Evolutionary conservation across 306 rosid genomes (phyloP).

Genomic region (Quercus alba): DNA sequence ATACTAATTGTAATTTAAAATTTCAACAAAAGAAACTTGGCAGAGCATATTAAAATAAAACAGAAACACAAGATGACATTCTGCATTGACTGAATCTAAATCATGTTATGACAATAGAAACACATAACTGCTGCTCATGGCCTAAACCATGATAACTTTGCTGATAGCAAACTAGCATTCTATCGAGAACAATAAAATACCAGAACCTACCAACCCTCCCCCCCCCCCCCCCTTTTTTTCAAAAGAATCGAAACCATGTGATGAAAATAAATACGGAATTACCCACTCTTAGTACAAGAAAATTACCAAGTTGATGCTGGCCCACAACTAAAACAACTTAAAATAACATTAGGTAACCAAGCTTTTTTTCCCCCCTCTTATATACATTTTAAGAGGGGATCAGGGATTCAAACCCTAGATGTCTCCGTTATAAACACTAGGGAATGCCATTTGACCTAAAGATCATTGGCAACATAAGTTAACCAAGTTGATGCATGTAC

Average conservation of each 20-base stretch:
- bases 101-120: background rate
- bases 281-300: background rate
- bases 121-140: background rate
- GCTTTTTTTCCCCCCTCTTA: too few relatives aligned
- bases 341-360: too few relatives aligned
- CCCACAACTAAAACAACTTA: background rate
- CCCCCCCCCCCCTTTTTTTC: too few relatives aligned
- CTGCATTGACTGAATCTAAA: background rate
- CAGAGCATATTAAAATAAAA: background rate
- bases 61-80: background rate
- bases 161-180: background rate
- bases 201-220: background rate
- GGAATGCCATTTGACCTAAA: too few relatives aligned
- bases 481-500: background rate
- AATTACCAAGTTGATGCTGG: background rate
- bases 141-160: background rate
- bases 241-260: too few relatives aligned
- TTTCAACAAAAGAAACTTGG: background rate
- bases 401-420: too few relatives aligned
- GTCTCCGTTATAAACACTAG: too few relatives aligned
- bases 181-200: background rate
- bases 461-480: too few relatives aligned
- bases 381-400: too few relatives aligned
- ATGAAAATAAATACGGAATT: background rate
- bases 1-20: background rate